A percentile compares a stretch with the other conserved stretches of the same genome.
These are phyloP conservation scores for Cladorrhinum samala DNA, from an alignment of 495 filamentous ascomycete genomes.

Conservation along the genomic window DNA sequence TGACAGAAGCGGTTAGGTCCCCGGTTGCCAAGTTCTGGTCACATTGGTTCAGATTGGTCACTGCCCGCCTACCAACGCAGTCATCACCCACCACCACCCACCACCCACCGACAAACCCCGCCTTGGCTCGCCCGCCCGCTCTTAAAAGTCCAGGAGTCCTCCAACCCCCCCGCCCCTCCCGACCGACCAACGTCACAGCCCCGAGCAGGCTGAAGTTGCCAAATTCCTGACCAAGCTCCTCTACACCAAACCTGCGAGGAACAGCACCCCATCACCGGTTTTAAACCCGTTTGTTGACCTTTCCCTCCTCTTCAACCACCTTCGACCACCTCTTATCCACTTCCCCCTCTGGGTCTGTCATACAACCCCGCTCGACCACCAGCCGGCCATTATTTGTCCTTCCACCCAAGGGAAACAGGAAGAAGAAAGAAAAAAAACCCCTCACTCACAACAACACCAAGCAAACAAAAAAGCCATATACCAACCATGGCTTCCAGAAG, in stretches of 20 bases:
- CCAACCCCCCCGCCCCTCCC: constrained; percentile 6
- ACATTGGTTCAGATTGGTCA: constrained; percentile 9
- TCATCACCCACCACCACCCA: constrained; percentile 8
- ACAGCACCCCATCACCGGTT: neutral
- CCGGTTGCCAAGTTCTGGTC: constrained; percentile 18
- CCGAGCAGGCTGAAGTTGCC: constrained; percentile 7
- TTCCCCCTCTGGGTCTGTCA: neutral
- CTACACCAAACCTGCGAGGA: no score
- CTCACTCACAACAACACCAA: constrained; percentile 5
- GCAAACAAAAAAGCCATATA: no score
- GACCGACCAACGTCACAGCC: constrained; percentile 18
- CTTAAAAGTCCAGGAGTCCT: constrained; percentile 4
- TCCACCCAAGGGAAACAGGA: neutral
- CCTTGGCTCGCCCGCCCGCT: no score
- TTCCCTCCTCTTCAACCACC: neutral
- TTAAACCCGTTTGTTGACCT: neutral
- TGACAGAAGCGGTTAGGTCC: constrained; percentile 1
- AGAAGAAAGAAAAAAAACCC: no score
- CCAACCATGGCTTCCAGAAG: constrained; percentile 25
- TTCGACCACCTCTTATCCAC: neutral
- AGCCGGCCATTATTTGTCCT: constrained; percentile 2
- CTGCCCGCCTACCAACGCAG: constrained; percentile 10
- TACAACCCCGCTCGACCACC: constrained; percentile 10
- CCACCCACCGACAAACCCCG: neutral
- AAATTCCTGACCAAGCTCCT: neutral